Evolutionary conservation across 2,329 filamentous ascomycete species (phyloP).

Genomic region (Alternaria brassicicola): DNA sequence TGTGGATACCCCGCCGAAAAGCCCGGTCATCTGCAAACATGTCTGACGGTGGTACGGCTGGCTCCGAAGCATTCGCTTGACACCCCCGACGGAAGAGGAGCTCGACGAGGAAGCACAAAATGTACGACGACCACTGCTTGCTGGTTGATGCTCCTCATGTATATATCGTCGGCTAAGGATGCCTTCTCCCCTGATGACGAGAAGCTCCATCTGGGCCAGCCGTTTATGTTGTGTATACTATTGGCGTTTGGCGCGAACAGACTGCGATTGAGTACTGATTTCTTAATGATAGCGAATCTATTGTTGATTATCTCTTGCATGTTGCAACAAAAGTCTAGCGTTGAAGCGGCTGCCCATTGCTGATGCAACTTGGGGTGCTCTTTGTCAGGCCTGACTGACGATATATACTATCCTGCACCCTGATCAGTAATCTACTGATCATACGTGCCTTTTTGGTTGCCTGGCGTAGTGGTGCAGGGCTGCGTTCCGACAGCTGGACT

Average conservation of each 20-base stretch:
- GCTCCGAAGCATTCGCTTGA: neutral
- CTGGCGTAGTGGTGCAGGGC: no score
- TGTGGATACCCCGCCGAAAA: conserved; percentile 34
- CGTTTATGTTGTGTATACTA: neutral
- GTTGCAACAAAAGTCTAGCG: neutral
- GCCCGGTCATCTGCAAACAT: conserved; percentile 19
- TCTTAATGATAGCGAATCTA: neutral
- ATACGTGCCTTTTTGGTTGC: no score
- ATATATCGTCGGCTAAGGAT: neutral
- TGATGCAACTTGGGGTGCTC: neutral
- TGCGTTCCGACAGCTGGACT: no score
- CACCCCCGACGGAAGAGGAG: neutral
- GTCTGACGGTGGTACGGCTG: conserved; percentile 5
- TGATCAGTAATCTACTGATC: no score
- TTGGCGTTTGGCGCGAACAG: neutral
- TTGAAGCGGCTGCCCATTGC: neutral
- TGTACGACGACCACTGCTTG: neutral
- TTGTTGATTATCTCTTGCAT: neutral
- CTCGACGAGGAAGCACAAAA: neutral
- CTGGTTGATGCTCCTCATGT: neutral
- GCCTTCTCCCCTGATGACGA: neutral
- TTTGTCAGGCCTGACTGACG: no score
- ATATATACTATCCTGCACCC: no score
- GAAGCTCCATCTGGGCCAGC: neutral
- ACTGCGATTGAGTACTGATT: neutral